Evolutionary conservation across 2,329 filamentous ascomycete genomes (phyloP), one percentile per base, ranked within the genome.

Genomic region (Aureobasidium sp.): DNA sequence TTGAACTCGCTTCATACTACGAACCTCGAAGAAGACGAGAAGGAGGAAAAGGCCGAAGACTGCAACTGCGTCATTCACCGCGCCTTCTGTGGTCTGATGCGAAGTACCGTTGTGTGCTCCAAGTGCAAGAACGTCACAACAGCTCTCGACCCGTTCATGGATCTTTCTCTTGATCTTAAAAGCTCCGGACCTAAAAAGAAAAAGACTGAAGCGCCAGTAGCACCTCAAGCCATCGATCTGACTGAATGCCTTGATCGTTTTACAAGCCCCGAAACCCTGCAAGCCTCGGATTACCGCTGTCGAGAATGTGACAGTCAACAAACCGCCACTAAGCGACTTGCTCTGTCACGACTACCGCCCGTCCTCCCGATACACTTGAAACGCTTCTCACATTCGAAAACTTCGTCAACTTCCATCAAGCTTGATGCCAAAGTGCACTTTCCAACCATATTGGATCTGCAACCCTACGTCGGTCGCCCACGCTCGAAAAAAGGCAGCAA

Each of bases 31-130:
- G 69, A 70, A 51, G 71, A 73, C 36, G 60, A 63, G n/a, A 67
- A 67, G 62, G 59, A 64, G 44, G 67, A 68, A 32, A 69, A 70
- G 41, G 65, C 66, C 17, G 69, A 71, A 47, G 71, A 77, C 64
- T 97, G 94, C 78, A 84, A 87, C 63, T 99, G 93, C 75, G 90
- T 97, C 69, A 88, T 97, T 68, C 94, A 97, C 73, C 89, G 93
- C 71, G 92, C 90, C 0, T 97, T 97, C 70, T 96, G 93, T 72
- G 94, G 94, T 64, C 93, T 95, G 72, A 84, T 95, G 64, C 89
- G 90, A 69, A 94, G 88, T 70, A 93, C 89, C 23, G 93, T 96
- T 42, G 96, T 90, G 20, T 99, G 93, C 75, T 88, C 91, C 70
- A 89, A 88, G 68, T 97, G 93, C 75, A 82, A 86, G 63, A 92